phyloP scores from a whole-genome alignment of 305 asterid genomes.

The Solanum hybrid region DNA sequence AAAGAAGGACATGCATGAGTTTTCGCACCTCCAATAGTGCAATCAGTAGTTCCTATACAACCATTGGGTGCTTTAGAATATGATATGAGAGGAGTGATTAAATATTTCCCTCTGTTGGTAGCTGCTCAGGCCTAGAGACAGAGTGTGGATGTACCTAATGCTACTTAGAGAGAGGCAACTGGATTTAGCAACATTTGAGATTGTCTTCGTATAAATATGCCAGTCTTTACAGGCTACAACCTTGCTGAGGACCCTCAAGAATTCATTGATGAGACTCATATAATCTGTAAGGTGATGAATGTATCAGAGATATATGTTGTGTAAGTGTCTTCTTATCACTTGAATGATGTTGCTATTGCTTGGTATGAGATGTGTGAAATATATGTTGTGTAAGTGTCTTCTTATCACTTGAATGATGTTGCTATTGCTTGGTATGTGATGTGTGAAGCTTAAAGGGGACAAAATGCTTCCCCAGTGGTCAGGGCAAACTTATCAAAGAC shows the following conservation, averaged over 20 bases:
- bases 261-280: not conserved
- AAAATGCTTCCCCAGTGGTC: not conserved
- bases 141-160: not conserved
- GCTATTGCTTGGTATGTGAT: not conserved
- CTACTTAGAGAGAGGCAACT: not conserved
- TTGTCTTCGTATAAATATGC: not conserved
- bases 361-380: not conserved
- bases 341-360: not conserved
- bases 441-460: not conserved
- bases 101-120: not conserved
- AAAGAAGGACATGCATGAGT: not conserved
- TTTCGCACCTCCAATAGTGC: not conserved
- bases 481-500: not conserved
- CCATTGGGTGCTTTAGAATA: not conserved
- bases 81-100: not conserved
- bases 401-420: too few relatives aligned
- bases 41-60: not conserved
- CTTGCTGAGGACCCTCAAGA: not conserved
- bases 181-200: not conserved
- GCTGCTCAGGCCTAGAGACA: not conserved
- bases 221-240: not conserved
- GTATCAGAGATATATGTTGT: not conserved
- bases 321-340: not conserved
- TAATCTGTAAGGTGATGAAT: not conserved
- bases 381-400: not conserved